Percentiles rank a stretch among this genome's conserved stretches.
phyloP scores from a whole-genome alignment of 2,329 filamentous ascomycete genomes.

The Diplodia intermedia region DNA sequence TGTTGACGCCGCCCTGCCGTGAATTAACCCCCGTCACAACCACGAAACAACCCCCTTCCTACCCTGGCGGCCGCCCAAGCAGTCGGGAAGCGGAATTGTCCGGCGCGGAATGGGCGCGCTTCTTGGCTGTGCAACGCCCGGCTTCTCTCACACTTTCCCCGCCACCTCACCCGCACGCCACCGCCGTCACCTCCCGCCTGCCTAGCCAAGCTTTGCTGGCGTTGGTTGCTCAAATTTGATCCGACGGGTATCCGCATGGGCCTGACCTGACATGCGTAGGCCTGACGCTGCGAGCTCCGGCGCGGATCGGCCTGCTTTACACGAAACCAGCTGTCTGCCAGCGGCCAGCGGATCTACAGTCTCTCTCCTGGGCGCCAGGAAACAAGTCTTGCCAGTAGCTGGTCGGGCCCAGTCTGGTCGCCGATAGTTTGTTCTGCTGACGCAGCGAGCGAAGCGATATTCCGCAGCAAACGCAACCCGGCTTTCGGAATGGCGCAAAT shows the following conservation, averaged over 20 bases:
- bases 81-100: neutral
- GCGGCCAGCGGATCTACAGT: neutral
- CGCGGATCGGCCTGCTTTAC: conserved; percentile 9
- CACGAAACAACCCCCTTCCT: neutral
- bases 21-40: neutral
- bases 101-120: neutral
- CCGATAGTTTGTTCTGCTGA: neutral
- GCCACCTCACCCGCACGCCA: conserved; percentile 12
- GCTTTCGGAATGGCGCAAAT: neutral
- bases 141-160: neutral
- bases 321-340: conserved; percentile 5
- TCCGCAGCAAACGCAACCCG: conserved; percentile 19
- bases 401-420: neutral
- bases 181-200: neutral
- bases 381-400: neutral
- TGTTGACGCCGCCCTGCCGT: neutral
- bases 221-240: conserved; percentile 14
- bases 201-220: conserved; percentile 22
- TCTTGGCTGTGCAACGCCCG: conserved; percentile 22
- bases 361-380: neutral
- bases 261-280: neutral
- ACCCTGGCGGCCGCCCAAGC: neutral
- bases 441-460: conserved; percentile 2
- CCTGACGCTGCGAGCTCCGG: neutral
- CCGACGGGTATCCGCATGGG: conserved; percentile 9